Evolutionary conservation across 176 grass and related monocot genomes (phyloP), one percentile per base, ranked within the genome.

Genomic region (Typha latifolia): DNA sequence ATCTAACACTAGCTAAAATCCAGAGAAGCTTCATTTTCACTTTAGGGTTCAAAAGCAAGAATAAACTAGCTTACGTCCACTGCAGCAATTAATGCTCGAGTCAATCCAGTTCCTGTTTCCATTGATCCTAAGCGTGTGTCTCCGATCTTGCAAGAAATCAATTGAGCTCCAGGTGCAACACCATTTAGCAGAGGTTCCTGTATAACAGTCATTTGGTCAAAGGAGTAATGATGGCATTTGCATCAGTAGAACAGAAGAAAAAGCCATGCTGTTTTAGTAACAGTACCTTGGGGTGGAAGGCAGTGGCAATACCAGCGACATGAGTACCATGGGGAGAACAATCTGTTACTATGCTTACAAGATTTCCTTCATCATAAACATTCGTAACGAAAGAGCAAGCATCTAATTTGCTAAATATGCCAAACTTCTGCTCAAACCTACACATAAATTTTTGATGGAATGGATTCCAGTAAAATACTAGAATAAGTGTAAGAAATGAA

Each of bases 91-190:
- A 97, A 82, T 61, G 93, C 93, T 75, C 93, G 77, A 69, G 80
- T 84, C 66, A 97, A 74, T 52, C 93, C 93, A 52, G 88, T 97
- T 62, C 93, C 93, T n/a, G 93, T 97, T 87, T 97, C 93, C 93
- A 97, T 97, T 43, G 93, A 97, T 77, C 88, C 88, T 84, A 97
- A 79, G 62, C 93, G 88, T 27, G 82, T 84, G 77, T 97, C 93
- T 71, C 93, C 93, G 80, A 97, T 97, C 81, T 89, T 97, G 76
- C 93, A 97, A 51, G 93, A 97, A 75, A 97, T 92, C 72, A 97
- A 71, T 74, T 97, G 93, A 75, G 93, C 88, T 57, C 93, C 93
- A 64, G 93, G 93, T 53, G 93, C 93, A 82, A 92, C 83, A 74
- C 93, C 93, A 78, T 90, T 97, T 62, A 97, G 78, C 73, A 97